Evolutionary conservation across 345 rosid species (phyloP), one percentile per base, ranked within the genome.

Genomic region (Eucalyptus pauciflora): DNA sequence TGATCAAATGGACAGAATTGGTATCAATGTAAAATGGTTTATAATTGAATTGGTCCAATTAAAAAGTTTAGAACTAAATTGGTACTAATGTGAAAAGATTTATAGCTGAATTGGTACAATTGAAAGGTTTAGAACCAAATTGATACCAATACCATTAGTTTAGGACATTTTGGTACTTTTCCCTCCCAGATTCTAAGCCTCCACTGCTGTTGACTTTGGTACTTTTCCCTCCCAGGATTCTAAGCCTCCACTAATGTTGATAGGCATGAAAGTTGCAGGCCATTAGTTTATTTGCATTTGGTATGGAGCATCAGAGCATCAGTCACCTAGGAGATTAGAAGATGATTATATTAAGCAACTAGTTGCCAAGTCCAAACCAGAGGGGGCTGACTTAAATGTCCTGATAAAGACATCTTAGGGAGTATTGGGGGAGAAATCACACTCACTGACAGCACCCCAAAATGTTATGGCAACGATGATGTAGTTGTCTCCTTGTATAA

Each of bases 301-400:
- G 62, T 56, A 56, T 24, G 62, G 62, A 60, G 67, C 67, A 60
- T 60, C 3, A 60, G 4, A 60, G 67, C 31, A 27, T 60, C 7
- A 27, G 31, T 60, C 67, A 10, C 2, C 31, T 27, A 0, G 31
- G 16, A 60, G n/a, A 27, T 60, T 0, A 5, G 0, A 11, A 8
- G 31, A 60, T 27, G n/a, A 12, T 60, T 60, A 27, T 60, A 12
- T 60, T 27, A 60, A 60, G 67, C n/a, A 60, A 60, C 67, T 60
- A 60, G 16, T 60, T 12, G 27, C 67, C 67, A 27, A 27, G 31
- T 60, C n/a, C 31, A 60, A 60, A 60, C 15, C 14, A 27, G 31
- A 27, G 31, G 67, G 0, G 13, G 67, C 14, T 4, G 15, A 60
- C 31, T 60, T 60, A 10, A 11, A 25, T 60, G 31, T 11, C 67